phyloP scores from a whole-genome alignment of 805 yeast species.

The Metschnikowia reukaufii region DNA sequence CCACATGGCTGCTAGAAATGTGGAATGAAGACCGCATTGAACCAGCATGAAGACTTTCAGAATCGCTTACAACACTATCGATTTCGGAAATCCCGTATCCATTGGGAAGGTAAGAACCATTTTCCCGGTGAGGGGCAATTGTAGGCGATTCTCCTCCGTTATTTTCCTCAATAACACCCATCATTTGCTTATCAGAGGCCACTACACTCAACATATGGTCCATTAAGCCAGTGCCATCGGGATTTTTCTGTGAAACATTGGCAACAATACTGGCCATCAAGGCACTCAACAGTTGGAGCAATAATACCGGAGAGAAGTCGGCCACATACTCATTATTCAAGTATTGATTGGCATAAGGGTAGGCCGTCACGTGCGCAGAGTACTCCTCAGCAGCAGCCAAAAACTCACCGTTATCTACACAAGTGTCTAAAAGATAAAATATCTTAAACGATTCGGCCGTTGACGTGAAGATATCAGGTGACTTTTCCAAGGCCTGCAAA shows the following conservation, averaged over 20 bases:
- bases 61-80: slow-evolving; percentile 8
- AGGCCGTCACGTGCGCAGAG: slow-evolving; percentile 18
- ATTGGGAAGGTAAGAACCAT: slow-evolving; percentile 2
- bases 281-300: slow-evolving; percentile 33
- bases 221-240: slow-evolving; percentile 21
- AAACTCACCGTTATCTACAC: slow-evolving; percentile 40
- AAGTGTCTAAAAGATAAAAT: slow-evolving; percentile 34
- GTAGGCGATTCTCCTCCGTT: neutral
- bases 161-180: neutral
- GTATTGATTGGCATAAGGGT: slow-evolving; percentile 15
- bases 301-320: slow-evolving; percentile 37
- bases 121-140: neutral
- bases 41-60: slow-evolving; percentile 1
- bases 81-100: slow-evolving; percentile 3
- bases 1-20: slow-evolving; percentile 26
- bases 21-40: slow-evolving; percentile 15
- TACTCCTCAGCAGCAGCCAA: slow-evolving; percentile 37
- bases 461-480: slow-evolving; percentile 28
- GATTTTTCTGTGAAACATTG: slow-evolving; percentile 23
- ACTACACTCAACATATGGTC: slow-evolving; percentile 29
- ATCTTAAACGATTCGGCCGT: slow-evolving; percentile 29
- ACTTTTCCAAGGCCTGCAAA: slow-evolving; percentile 30
- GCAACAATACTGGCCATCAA: slow-evolving; percentile 37
- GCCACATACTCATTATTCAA: slow-evolving; percentile 28
- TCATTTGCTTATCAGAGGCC: slow-evolving; percentile 18